Evolutionary conservation across 2,329 filamentous ascomycete genomes (phyloP).

Genomic region (Claviceps humidiphila): DNA sequence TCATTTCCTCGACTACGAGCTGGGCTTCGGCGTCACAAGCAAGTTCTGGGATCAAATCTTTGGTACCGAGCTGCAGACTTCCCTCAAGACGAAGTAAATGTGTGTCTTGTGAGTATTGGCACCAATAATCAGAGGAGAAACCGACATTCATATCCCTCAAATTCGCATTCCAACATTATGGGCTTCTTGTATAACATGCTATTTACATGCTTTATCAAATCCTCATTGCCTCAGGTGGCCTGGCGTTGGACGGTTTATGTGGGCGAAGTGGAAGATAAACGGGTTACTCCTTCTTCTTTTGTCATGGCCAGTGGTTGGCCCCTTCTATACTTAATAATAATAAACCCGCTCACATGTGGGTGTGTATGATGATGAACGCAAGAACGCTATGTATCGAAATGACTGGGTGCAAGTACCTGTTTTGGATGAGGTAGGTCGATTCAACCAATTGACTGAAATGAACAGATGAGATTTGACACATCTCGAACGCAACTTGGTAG

Average conservation of each 20-base stretch:
- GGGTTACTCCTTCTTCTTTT: not conserved
- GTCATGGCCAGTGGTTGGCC: not conserved
- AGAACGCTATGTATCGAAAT: not conserved
- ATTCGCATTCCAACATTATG: not conserved
- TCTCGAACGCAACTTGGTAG: not conserved
- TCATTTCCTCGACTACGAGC: conserved; percentile 96
- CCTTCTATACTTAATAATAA: not conserved
- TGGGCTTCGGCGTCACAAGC: conserved; percentile 93
- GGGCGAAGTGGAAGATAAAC: not conserved
- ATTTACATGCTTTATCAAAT: conserved; percentile 6
- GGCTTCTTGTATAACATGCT: conserved; percentile 1
- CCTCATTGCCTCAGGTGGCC: conserved; percentile 2
- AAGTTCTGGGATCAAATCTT: conserved; percentile 92
- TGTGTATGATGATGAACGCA: conserved; percentile 1
- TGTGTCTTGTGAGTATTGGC: not conserved
- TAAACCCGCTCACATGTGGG: not conserved
- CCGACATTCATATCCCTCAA: not conserved
- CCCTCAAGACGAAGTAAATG: conserved; percentile 20
- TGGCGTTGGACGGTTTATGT: conserved; percentile 3
- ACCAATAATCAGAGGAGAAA: not conserved
- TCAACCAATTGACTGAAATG: not conserved
- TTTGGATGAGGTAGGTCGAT: not conserved
- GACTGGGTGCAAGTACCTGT: not conserved
- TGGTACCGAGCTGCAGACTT: conserved; percentile 61
- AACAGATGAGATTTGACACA: not conserved